These are phyloP conservation scores for Eucalyptus fibrosa DNA, from an alignment of 345 rosid genomes.

Conservation along the genomic window DNA sequence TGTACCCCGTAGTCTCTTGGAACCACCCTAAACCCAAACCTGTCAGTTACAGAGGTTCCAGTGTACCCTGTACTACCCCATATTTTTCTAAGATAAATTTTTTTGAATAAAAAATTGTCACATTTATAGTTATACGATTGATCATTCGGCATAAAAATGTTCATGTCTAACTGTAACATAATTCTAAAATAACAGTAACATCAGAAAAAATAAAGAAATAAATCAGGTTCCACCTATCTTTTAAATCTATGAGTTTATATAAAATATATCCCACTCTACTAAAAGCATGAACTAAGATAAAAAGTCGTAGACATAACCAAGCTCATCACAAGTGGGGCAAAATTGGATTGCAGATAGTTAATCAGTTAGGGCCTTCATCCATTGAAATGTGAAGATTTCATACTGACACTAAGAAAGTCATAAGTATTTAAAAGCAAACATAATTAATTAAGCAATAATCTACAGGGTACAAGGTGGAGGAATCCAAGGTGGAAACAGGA, in stretches of 20 bases:
- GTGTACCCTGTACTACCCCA: not conserved
- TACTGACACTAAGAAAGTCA: not conserved
- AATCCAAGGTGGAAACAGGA: not conserved
- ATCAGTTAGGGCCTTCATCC: not conserved
- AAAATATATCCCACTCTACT: not conserved
- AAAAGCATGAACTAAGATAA: not conserved
- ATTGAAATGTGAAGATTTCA: not conserved
- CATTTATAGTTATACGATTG: not conserved
- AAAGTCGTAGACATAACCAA: not conserved
- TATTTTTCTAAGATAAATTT: not conserved
- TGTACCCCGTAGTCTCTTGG: not conserved
- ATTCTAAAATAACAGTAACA: not conserved
- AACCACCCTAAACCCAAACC: not conserved
- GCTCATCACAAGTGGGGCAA: not conserved
- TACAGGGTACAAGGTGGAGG: not conserved
- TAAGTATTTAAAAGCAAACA: not conserved
- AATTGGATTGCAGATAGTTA: not conserved
- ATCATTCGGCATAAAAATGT: not conserved
- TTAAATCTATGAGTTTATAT: not conserved
- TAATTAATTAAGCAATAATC: not conserved
- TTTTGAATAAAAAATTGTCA: not conserved
- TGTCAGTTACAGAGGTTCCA: not conserved
- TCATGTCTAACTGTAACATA: not conserved
- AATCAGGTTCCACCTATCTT: not conserved
- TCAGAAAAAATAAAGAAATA: not conserved